These are phyloP conservation scores for Hydnomerulius pinastri DNA, from an alignment of 768 basidiomycete genomes.

Conservation along the genomic window DNA sequence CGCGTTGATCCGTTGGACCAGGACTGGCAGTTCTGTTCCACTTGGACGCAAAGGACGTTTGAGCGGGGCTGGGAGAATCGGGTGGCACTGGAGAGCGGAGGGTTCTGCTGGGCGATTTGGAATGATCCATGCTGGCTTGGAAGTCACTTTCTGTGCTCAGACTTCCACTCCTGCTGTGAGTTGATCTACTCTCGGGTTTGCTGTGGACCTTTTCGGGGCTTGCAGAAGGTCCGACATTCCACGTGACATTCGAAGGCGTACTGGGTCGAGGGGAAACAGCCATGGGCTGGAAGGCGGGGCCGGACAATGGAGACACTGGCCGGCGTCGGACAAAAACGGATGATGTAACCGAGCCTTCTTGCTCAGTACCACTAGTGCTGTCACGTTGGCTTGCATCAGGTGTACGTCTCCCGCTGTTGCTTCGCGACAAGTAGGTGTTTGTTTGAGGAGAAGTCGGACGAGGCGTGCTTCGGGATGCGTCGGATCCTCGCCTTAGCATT, in stretches of 20 bases:
- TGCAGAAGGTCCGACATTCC: slow-evolving; percentile 47
- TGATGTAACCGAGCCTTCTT: slow-evolving; percentile 50
- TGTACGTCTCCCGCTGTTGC: slow-evolving; percentile 64
- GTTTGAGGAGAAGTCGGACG: slow-evolving; percentile 50
- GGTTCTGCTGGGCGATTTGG: slow-evolving; percentile 48
- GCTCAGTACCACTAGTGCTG: slow-evolving; percentile 35
- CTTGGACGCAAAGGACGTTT: slow-evolving; percentile 15
- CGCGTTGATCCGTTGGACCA: slow-evolving; percentile 38
- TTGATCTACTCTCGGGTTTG: slow-evolving; percentile 29
- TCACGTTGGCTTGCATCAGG: slow-evolving; percentile 51
- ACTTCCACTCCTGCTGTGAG: slow-evolving; percentile 61
- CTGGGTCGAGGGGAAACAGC: slow-evolving; percentile 49
- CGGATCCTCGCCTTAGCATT: slow-evolving; percentile 56
- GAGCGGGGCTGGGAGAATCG: slow-evolving; percentile 57
- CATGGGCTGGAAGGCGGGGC: slow-evolving; percentile 60
- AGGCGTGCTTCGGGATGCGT: slow-evolving; percentile 50
- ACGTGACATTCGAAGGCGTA: slow-evolving; percentile 79
- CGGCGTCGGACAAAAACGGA: slow-evolving; percentile 58
- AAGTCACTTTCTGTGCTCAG: slow-evolving; percentile 44
- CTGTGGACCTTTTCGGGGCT: slow-evolving; percentile 33
- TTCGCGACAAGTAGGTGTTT: slow-evolving; percentile 53
- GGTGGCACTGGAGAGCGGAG: slow-evolving; percentile 58
- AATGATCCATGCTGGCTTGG: slow-evolving; percentile 31
- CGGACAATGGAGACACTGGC: slow-evolving; percentile 73
- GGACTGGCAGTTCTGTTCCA: slow-evolving; percentile 33